Conservation (phyloP, 139 green algal genomes). For the Marvania coccoides region DNA sequence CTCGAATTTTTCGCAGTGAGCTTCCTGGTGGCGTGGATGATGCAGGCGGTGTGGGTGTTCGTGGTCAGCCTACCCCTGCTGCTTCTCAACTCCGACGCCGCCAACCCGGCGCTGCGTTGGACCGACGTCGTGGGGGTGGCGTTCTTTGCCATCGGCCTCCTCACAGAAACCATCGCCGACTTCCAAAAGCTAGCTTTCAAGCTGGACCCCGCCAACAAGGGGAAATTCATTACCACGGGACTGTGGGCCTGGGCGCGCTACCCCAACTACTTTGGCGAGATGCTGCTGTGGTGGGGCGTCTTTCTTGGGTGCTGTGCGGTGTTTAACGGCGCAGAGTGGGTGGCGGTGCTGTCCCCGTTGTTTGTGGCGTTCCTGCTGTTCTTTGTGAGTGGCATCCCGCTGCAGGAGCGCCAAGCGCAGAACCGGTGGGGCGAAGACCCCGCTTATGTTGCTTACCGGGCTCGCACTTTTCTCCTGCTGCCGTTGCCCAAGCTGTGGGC, state of each 20-base stretch:
- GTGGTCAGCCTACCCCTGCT: constrained; percentile 60
- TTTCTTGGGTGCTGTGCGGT: constrained; percentile 38
- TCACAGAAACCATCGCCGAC: constrained; percentile 59
- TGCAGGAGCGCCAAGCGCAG: constrained; percentile 49
- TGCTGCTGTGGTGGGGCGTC: constrained; percentile 57
- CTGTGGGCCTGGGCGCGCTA: constrained; percentile 65
- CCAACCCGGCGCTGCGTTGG: constrained; percentile 5
- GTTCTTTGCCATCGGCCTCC: constrained; percentile 53
- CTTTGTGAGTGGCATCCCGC: constrained; percentile 60
- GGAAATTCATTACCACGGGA: constrained; percentile 69
- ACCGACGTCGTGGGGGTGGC: constrained; percentile 25
- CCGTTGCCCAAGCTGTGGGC: too few relatives aligned
- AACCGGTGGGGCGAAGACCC: constrained; percentile 47
- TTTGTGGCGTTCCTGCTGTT: constrained; percentile 62
- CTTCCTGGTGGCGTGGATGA: constrained; percentile 56
- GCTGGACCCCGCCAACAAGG: constrained; percentile 55
- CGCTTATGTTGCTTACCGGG: constrained; percentile 50
- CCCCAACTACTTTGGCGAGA: constrained; percentile 91
- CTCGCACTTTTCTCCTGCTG: constrained; percentile 44
- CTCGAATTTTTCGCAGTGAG: neutral
- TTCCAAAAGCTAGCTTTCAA: constrained; percentile 75
- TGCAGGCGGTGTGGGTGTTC: constrained; percentile 78
- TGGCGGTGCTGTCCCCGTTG: constrained; percentile 45
- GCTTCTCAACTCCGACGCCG: constrained; percentile 47
- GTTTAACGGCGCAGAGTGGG: constrained; percentile 35